A percentile compares a stretch with the other conserved stretches of the same genome.
Evolutionary conservation across 352 stramenopile species (phyloP).

Genomic region (Thalassiosira mediterranea): DNA sequence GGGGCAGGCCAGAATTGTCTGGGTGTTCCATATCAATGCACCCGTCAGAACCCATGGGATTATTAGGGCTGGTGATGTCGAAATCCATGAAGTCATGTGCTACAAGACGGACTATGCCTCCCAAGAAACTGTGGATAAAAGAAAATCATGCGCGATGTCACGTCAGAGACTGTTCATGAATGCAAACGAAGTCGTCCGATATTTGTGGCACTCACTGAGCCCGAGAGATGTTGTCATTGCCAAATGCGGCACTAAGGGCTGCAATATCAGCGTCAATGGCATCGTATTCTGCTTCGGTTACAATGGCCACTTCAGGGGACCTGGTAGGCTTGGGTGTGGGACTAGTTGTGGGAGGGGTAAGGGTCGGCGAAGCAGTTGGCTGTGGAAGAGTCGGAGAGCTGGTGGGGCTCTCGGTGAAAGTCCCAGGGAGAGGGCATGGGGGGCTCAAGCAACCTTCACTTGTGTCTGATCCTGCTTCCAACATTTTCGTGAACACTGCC

Average conservation of each 20-base stretch:
- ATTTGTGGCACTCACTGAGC: not conserved
- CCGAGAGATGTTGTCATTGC: not conserved
- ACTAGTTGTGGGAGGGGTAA: not conserved
- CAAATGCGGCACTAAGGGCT: not conserved
- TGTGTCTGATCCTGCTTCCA: constrained; percentile 4
- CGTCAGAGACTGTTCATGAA: too few species aligned
- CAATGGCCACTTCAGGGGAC: not conserved
- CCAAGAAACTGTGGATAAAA: not conserved
- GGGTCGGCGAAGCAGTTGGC: not conserved
- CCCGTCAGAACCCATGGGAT: constrained; percentile 35
- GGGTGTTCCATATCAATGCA: constrained; percentile 36
- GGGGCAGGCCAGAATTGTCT: constrained; percentile 32
- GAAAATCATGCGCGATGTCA: too few species aligned
- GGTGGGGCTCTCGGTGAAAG: not conserved
- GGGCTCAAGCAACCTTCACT: not conserved
- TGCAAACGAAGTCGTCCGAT: too few species aligned
- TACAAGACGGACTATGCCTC: not conserved
- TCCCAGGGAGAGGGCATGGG: not conserved
- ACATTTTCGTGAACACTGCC: constrained; percentile 27
- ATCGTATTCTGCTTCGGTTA: not conserved
- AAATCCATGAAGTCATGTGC: constrained; percentile 61
- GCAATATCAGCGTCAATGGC: not conserved
- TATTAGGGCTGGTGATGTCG: not conserved
- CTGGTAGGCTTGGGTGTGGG: not conserved
- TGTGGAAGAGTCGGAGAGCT: not conserved